Evolutionary conservation across 106 monocot genomes (phyloP), one percentile per base, ranked within the genome.

Genomic region (Agapanthus africanus): DNA sequence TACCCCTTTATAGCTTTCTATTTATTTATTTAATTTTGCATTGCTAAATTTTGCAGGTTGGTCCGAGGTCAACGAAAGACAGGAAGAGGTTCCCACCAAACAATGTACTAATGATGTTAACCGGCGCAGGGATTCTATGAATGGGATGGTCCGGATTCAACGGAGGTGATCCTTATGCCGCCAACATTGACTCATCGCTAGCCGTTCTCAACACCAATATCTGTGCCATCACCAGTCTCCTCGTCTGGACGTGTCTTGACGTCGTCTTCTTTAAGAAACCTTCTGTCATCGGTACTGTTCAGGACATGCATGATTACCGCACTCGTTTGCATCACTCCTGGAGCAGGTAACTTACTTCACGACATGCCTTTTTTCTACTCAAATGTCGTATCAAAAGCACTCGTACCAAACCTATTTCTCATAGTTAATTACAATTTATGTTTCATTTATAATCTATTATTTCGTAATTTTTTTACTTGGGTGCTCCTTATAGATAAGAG

Each of bases 71-170:
- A 6, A 80, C 65, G 0, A 74, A 80, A 42, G 80, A 80, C 33
- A 33, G 80, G 44, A 67, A 74, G 67, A 74, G 67, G 67, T 74
- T 74, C 9, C 66, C 66, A 57, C 74, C 74, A 2, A 80, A 80
- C 66, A 80, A 80, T 19, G 65, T 80, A 33, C 35, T 80, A 1
- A 23, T 80, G 36, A 80, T 80, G 74, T 69, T 80, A 7, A 66
- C 64, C 11, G 80, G 80, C 0, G 80, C 80, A 0, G 80, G 80
- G 0, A 21, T 80, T 28, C 44, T 80, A 32, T 80, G 74, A 74
- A 59, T 80, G 74, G 80, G 80, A 2, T 75, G 80, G 80, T 62
- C 80, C 0, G 80, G 80, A 1, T 80, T 75, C 80, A 80, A 80
- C 36, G 80, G 80, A 1, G 80, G 80, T 2, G 80, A 57, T 13